A percentile compares a stretch with the other conserved stretches of the same genome.
Evolutionary conservation across 805 yeast species (phyloP).

Genomic region (Isabelozyma rhagii): DNA sequence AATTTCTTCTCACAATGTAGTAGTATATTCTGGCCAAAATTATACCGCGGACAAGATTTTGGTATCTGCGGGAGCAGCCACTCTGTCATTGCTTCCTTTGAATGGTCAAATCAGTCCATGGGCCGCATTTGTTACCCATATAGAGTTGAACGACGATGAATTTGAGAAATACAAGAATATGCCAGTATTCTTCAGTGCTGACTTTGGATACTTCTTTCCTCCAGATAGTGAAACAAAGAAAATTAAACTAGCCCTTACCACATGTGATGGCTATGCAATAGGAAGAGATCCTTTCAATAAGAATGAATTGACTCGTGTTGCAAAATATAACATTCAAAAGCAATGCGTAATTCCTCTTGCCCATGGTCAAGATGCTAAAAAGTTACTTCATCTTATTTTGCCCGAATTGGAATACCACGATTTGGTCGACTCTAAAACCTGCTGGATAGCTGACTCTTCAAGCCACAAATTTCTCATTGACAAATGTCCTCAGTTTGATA

Average conservation of each 20-base stretch:
- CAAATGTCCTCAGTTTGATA: constrained; percentile 23
- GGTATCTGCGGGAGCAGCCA: constrained; percentile 36
- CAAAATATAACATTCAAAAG: constrained; percentile 8
- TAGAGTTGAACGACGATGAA: constrained; percentile 31
- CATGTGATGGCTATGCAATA: constrained; percentile 10
- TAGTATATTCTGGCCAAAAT: constrained; percentile 14
- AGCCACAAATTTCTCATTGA: constrained; percentile 33
- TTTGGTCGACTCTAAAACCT: constrained; percentile 11
- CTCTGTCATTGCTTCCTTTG: constrained; percentile 27
- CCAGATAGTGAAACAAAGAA: constrained; percentile 34
- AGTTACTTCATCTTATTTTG: constrained; percentile 7
- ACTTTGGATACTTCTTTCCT: constrained; percentile 45
- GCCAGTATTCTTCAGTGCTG: constrained; percentile 44
- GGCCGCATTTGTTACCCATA: constrained; percentile 35
- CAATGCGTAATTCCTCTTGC: constrained; percentile 9
- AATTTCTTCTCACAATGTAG: constrained; percentile 3
- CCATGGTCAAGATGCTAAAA: constrained; percentile 7
- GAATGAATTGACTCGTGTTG: constrained; percentile 10
- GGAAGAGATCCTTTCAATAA: constrained; percentile 7
- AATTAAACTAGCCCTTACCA: constrained; percentile 30
- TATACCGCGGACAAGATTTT: constrained; percentile 29
- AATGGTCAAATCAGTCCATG: constrained; percentile 29
- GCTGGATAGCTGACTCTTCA: constrained; percentile 34
- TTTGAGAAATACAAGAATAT: constrained; percentile 30
- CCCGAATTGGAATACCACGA: constrained; percentile 9